Conservation (phyloP, 495 filamentous ascomycete genomes). For the Penicillium malachiteum region DNA sequence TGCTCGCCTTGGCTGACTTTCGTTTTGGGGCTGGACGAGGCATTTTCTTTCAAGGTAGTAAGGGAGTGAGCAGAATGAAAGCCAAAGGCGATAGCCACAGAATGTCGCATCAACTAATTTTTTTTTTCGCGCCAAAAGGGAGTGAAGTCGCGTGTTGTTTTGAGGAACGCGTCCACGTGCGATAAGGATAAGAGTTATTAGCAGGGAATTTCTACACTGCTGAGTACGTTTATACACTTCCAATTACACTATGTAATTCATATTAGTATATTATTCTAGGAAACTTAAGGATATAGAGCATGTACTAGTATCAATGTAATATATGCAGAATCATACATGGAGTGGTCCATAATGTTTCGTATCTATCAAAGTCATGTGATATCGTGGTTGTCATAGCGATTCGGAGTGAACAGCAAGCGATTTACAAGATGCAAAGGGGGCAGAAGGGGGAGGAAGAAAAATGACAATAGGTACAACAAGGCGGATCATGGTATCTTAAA, state of each 20-base stretch:
- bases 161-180: slow-evolving; percentile 4
- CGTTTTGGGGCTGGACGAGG: slow-evolving; percentile 45
- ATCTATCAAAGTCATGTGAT: not conserved
- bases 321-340: no score
- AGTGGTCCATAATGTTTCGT: no score
- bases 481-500: slow-evolving; percentile 38
- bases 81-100: not conserved
- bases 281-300: no score
- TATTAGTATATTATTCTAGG: no score
- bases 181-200: not conserved
- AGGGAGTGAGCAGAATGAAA: not conserved
- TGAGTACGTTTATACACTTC: not conserved
- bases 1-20: slow-evolving; percentile 22
- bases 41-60: slow-evolving; percentile 21
- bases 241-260: no score
- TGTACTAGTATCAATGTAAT: no score
- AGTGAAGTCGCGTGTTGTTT: slow-evolving; percentile 7
- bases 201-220: not conserved
- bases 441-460: not conserved
- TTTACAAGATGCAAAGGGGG: slow-evolving; percentile 9
- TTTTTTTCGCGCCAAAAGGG: not conserved
- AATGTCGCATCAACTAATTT: not conserved
- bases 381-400: not conserved
- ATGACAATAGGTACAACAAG: slow-evolving; percentile 10
- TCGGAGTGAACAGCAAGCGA: not conserved